These are phyloP conservation scores for Paecilomyces fulvus DNA, from an alignment of 2,329 filamentous ascomycete species.

Conservation along the genomic window DNA sequence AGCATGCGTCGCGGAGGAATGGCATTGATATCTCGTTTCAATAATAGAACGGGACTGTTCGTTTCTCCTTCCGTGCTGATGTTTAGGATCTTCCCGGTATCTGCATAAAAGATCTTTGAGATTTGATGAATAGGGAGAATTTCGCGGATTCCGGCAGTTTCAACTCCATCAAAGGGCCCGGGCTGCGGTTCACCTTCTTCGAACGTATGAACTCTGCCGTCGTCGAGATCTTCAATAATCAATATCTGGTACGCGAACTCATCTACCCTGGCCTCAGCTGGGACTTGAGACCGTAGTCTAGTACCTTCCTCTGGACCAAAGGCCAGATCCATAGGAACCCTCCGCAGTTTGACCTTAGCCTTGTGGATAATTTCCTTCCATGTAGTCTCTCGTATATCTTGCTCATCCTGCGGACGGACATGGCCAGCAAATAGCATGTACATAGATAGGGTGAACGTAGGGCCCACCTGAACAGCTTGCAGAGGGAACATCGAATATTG, in stretches of 20 bases:
- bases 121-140: constrained; percentile 64
- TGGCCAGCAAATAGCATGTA: constrained; percentile 95
- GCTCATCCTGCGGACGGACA: constrained; percentile 48
- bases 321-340: constrained; percentile 53
- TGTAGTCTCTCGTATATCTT: constrained; percentile 57
- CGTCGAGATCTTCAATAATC: constrained; percentile 73
- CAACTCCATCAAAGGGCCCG: constrained; percentile 52
- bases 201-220: constrained; percentile 58
- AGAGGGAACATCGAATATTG: constrained; percentile 62
- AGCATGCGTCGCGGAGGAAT: constrained; percentile 53
- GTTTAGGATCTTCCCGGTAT: constrained; percentile 82
- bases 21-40: constrained; percentile 63
- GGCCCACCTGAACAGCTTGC: constrained; percentile 70
- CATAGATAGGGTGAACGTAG: constrained; percentile 74
- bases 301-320: constrained; percentile 17
- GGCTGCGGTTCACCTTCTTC: constrained; percentile 52
- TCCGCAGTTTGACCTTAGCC: constrained; percentile 68
- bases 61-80: constrained; percentile 61
- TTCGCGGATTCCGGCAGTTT: constrained; percentile 56
- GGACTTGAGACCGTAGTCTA: constrained; percentile 16
- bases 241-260: constrained; percentile 76
- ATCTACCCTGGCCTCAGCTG: constrained; percentile 38
- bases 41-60: constrained; percentile 63
- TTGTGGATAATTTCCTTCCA: constrained; percentile 99
- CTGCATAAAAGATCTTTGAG: constrained; percentile 87